Percentiles rank a stretch among this genome's conserved stretches.
Evolutionary conservation across 148 eudicot species (phyloP).

Genomic region (Oxyria digyna): DNA sequence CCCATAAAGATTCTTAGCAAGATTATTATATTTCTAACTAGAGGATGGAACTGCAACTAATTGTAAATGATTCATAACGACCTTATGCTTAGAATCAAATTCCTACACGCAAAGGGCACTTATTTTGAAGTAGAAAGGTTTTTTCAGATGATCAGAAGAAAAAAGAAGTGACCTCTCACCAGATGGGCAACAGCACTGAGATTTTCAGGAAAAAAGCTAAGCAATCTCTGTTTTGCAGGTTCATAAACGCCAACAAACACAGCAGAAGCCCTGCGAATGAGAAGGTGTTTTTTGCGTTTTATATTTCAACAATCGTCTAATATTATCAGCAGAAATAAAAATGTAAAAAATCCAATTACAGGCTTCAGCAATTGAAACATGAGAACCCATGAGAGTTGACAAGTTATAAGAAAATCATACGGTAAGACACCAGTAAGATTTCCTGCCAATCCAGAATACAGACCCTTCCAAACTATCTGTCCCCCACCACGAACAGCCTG

Average conservation of each 20-base stretch:
- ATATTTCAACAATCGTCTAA: neutral
- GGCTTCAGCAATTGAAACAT: neutral
- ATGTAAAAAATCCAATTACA: neutral
- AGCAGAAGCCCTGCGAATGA: slow-evolving; percentile 73
- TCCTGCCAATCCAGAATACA: slow-evolving; percentile 95
- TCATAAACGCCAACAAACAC: slow-evolving; percentile 92
- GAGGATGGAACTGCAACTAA: neutral
- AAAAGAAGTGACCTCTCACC: slow-evolving; percentile 33
- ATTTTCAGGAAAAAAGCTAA: slow-evolving; percentile 68
- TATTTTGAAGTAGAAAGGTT: neutral
- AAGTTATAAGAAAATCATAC: slow-evolving; percentile 28
- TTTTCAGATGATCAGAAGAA: neutral
- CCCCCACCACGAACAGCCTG: slow-evolving; percentile 96
- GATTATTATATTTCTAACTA: neutral
- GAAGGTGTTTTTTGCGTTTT: neutral
- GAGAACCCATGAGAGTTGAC: neutral
- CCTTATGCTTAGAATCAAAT: neutral
- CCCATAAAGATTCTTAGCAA: neutral
- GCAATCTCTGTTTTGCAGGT: slow-evolving; percentile 74
- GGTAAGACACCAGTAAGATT: slow-evolving; percentile 93
- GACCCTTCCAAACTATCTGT: slow-evolving; percentile 69
- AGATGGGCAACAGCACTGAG: slow-evolving; percentile 89
- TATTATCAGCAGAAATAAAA: neutral
- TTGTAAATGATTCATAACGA: neutral
- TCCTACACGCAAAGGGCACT: neutral